Percentiles rank a stretch among this genome's conserved stretches.
Conservation (phyloP, 345 rosid species). For the Isatis tinctoria region DNA sequence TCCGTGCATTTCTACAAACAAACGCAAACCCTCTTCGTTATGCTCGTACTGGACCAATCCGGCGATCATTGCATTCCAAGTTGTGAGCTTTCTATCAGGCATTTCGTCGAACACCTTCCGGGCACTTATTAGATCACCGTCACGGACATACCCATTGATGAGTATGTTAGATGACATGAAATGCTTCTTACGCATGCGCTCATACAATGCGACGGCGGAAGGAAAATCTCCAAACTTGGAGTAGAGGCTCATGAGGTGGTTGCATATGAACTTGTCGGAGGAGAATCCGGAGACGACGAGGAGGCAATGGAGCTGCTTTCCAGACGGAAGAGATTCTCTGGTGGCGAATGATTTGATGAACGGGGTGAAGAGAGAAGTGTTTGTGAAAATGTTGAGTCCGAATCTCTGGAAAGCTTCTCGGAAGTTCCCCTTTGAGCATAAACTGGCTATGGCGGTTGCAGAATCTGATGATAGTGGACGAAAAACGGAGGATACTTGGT, state of each 20-base stretch:
- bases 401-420: slow-evolving; percentile 54
- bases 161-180: slow-evolving; percentile 76
- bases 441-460: slow-evolving; percentile 33
- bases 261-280: slow-evolving; percentile 53
- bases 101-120: slow-evolving; percentile 60
- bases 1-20: slow-evolving; percentile 49
- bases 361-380: slow-evolving; percentile 51
- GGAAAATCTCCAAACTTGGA: slow-evolving; percentile 53
- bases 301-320: slow-evolving; percentile 66
- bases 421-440: slow-evolving; percentile 54
- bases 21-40: slow-evolving; percentile 53
- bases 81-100: slow-evolving; percentile 54
- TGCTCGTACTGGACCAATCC: slow-evolving; percentile 51
- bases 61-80: slow-evolving; percentile 69
- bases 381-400: slow-evolving; percentile 48
- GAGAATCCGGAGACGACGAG: slow-evolving; percentile 64
- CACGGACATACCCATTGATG: slow-evolving; percentile 43
- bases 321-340: slow-evolving; percentile 32
- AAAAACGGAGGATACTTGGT: slow-evolving; percentile 21
- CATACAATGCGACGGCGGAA: slow-evolving; percentile 43
- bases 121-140: slow-evolving; percentile 50
- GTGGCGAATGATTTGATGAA: slow-evolving; percentile 52
- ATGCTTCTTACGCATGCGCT: slow-evolving; percentile 47
- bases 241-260: slow-evolving; percentile 75
- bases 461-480: slow-evolving; percentile 19